A percentile compares a stretch with the other conserved stretches of the same genome.
Evolutionary conservation across 139 green algal species (phyloP).

Genomic region (Ettlia oleoabundans): DNA sequence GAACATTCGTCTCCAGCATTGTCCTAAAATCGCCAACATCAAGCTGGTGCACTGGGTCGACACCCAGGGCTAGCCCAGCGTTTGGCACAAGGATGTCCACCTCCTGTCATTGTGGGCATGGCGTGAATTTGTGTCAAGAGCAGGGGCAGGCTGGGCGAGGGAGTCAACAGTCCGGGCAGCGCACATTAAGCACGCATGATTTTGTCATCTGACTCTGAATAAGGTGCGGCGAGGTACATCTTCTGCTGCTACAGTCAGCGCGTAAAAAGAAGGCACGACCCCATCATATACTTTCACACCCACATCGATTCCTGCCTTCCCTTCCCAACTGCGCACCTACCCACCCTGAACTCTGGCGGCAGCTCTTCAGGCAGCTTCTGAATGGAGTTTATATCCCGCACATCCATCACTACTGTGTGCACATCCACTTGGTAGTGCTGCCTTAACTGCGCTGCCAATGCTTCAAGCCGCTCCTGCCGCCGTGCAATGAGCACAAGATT

Average conservation of each 20-base stretch:
- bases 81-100: constrained; percentile 92
- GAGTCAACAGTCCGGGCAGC: no score
- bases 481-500: constrained; percentile 77
- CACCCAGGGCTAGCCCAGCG: constrained; percentile 79
- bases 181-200: no score
- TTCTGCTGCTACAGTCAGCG: background rate
- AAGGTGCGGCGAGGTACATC: background rate
- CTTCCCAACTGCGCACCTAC: no score
- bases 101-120: constrained; percentile 36
- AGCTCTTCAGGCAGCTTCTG: constrained; percentile 52
- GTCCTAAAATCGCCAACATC: constrained; percentile 56
- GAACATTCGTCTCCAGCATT: constrained; percentile 89
- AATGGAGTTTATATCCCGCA: constrained; percentile 62
- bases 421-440: constrained; percentile 38
- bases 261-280: background rate
- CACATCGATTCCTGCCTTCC: no score
- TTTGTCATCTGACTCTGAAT: no score
- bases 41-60: constrained; percentile 48
- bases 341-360: constrained; percentile 59
- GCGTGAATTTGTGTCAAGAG: background rate
- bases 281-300: background rate
- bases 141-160: background rate
- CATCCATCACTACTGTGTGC: constrained; percentile 61
- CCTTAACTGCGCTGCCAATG: constrained; percentile 24
- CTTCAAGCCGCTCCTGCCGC: constrained; percentile 65